These are phyloP conservation scores for Arabidopsis hybrid DNA, from an alignment of 441 rosid genomes.

Conservation along the genomic window DNA sequence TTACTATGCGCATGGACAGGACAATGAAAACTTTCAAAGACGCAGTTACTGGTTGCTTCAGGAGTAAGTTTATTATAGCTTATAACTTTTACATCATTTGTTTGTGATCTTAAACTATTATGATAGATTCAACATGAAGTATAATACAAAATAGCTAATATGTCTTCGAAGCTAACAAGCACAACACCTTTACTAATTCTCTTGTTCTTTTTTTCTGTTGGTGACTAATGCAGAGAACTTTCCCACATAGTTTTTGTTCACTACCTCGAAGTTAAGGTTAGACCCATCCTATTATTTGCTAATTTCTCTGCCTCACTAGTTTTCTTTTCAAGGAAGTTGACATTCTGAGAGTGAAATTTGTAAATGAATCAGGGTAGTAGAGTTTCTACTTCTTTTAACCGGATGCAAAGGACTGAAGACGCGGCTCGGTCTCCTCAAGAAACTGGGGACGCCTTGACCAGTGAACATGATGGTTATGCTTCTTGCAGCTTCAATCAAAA, in stretches of 20 bases:
- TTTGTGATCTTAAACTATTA: conserved; percentile 5
- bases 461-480: conserved; percentile 64
- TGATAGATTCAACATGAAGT: conserved; percentile 4
- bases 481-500: conserved; percentile 59
- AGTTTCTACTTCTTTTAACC: conserved; percentile 59
- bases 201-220: conserved; percentile 33
- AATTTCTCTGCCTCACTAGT: neutral
- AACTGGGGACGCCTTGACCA: conserved; percentile 50
- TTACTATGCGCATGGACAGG: conserved; percentile 98
- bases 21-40: conserved; percentile 86
- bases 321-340: conserved; percentile 12
- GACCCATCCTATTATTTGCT: conserved; percentile 31
- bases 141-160: neutral
- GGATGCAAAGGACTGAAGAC: conserved; percentile 58
- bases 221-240: conserved; percentile 66
- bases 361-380: conserved; percentile 62
- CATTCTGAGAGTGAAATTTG: neutral
- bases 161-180: neutral
- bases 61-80: conserved; percentile 65
- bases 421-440: conserved; percentile 52
- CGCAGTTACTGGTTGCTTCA: conserved; percentile 99
- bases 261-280: conserved; percentile 87
- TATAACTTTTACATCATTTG: conserved; percentile 21
- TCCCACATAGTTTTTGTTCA: conserved; percentile 90
- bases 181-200: conserved; percentile 34